Base-by-base conservation (phyloP, 257 asterid species). In the Striga asiatica region DNA sequence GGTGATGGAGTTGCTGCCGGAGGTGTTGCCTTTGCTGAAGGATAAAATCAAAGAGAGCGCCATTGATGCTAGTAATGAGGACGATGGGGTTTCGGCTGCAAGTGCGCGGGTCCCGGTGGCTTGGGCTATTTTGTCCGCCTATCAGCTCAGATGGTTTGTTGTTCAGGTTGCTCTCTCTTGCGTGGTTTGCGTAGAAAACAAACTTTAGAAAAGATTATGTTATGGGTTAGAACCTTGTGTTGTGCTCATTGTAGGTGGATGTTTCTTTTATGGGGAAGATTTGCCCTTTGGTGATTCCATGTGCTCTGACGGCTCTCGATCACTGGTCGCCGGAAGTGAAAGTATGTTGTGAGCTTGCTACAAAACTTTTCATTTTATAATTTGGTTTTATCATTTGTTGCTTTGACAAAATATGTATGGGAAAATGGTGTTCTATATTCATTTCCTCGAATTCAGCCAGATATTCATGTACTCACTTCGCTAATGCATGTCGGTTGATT, bases 321-420 rank as follows among this genome's bases (percentile, higher is more conserved):
- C 98, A 92, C 73, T 88, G 98, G 98, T 92, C 94, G 18, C 81
- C 94, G 0, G 83, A 84, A 74, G 98, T 92, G 48, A 92, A 92
- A 71, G 98, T 92, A 58, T 51, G 89, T 62, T 53, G 23, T 56
- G 24, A 61, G 48, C 23, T 41, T 43, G 8, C 34, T 35, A 2
- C 8, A 42, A n/a, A 37, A 23, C 7, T 24, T 58, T 21, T 41
- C 9, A 14, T 20, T 28, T 57, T 66, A 21, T 10, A 14, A 25
- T 56, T 38, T 38, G 14, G 7, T 38, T 38, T 38, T 3, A 19
- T 14, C 20, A 10, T 39, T 39, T 8, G 22, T 10, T 10, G 11
- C 19, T n/a, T n/a, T n/a, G n/a, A n/a, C n/a, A n/a, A n/a, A n/a
- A n/a, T n/a, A n/a, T n/a, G n/a, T n/a, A n/a, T n/a, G n/a, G n/a